These are phyloP conservation scores for Aspergillus homomorphus DNA, from an alignment of 495 filamentous ascomycete species.

Conservation along the genomic window DNA sequence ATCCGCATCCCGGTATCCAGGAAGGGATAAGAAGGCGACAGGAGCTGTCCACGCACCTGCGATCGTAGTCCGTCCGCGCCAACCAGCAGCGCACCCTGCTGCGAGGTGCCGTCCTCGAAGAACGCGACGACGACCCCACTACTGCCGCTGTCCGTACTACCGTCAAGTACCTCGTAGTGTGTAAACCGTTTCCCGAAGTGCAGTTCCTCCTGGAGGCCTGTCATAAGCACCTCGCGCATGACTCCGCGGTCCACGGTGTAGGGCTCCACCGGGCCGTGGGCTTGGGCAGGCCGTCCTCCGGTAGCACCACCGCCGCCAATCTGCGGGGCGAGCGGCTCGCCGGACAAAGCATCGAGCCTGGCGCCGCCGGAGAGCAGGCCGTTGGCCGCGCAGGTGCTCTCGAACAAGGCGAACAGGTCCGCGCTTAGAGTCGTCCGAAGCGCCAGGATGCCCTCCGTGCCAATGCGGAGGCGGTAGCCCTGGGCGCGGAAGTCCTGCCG, in stretches of 20 bases:
- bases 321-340: neutral
- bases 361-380: neutral
- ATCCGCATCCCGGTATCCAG: constrained; percentile 44
- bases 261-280: constrained; percentile 6
- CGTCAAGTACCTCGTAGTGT: constrained; percentile 34
- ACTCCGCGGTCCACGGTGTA: constrained; percentile 30
- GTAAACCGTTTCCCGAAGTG: constrained; percentile 42
- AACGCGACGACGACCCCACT: constrained; percentile 25
- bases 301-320: constrained; percentile 23
- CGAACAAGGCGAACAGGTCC: constrained; percentile 45
- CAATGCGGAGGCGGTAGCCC: constrained; percentile 50
- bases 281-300: constrained; percentile 14
- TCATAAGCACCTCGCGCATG: constrained; percentile 28
- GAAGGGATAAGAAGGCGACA: constrained; percentile 34
- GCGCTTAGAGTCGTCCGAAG: constrained; percentile 50
- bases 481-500: constrained; percentile 34
- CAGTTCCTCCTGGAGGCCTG: constrained; percentile 32
- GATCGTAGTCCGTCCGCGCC: constrained; percentile 47
- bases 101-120: constrained; percentile 39
- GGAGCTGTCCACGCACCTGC: constrained; percentile 36
- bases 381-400: constrained; percentile 49
- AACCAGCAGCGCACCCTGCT: constrained; percentile 37
- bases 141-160: neutral
- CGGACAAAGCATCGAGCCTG: neutral
- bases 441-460: constrained; percentile 47